Evolutionary conservation across 495 filamentous ascomycete genomes (phyloP), one percentile per base, ranked within the genome.

Genomic region (Penicillium coprophilum): DNA sequence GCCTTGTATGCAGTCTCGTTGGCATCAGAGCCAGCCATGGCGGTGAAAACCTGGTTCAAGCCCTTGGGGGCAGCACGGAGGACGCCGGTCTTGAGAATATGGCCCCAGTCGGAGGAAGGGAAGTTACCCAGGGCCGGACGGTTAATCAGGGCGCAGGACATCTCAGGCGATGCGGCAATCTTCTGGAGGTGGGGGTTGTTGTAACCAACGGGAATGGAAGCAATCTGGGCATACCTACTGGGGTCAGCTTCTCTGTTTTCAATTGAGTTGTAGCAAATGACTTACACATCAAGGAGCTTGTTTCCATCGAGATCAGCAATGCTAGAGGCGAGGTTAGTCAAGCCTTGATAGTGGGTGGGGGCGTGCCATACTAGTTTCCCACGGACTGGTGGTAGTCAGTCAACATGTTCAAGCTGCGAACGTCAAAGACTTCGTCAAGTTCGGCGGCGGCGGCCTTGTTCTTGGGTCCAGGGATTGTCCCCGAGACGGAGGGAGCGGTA

Each of bases 1-100:
- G 94, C 94, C 74, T 98, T 98, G 82, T 92, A 99, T 48, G 95
- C 95, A n/a, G 91, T 91, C 75, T 99, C 95, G 78, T 97, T 97
- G 72, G 94, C 95, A 68, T 98, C 94, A 9, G 91, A 96, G 61
- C 94, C 94, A 50, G 93, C 85, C 85, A 92, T 90, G 62, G 88
- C 93, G 23, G 94, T 98, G 82, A 97, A 97, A 64, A 98, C 94
- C 72, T 97, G 91, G 80, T 95, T 77, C 63, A 96, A 78, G 17
- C 95, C 94, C 70, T 88, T 91, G 45, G 94, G 94, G 6, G 95
- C 92, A 49, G 90, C 93, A 66, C 82, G 86, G 58, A 98, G 84
- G 47, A 96, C 84, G 69, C 92, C 92, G n/a, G 86, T 88, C 74
- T 87, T 84, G 59, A 98, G 84, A 56, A 95, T 84, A 13, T 88